phyloP scores from a whole-genome alignment of 129 eudicot species.

The Artemisia tridentata region DNA sequence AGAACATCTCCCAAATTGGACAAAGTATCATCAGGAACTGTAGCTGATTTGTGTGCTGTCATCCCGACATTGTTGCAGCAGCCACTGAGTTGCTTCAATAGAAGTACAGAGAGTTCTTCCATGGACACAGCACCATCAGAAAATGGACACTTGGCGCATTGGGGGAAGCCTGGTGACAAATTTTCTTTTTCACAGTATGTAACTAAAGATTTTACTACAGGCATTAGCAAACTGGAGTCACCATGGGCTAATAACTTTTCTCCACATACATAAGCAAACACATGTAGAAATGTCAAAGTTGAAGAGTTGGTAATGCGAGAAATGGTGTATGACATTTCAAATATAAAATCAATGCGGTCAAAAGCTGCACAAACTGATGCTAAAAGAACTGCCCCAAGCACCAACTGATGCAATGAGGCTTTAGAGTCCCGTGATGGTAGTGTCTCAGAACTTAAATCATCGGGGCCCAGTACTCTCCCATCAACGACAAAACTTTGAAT shows the following conservation, averaged over 20 bases:
- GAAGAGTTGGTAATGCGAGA: slow-evolving; percentile 34
- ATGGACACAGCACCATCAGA: slow-evolving; percentile 45
- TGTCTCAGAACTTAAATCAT: slow-evolving; percentile 28
- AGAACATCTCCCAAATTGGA: slow-evolving; percentile 50
- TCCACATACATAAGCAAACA: slow-evolving; percentile 66
- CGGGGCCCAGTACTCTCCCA: slow-evolving; percentile 37
- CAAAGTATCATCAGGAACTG: slow-evolving; percentile 28
- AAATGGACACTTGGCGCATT: slow-evolving; percentile 72
- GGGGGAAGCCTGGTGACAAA: slow-evolving; percentile 31
- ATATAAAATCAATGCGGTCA: slow-evolving; percentile 61
- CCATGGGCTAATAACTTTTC: slow-evolving; percentile 40
- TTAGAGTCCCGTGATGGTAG: slow-evolving; percentile 22
- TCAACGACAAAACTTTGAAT: slow-evolving; percentile 54
- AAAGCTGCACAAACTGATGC: slow-evolving; percentile 62
- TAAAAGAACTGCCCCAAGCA: slow-evolving; percentile 51
- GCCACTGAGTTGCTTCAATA: slow-evolving; percentile 42
- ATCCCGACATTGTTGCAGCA: slow-evolving; percentile 14
- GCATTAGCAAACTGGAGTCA: slow-evolving; percentile 43
- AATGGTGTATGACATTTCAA: slow-evolving; percentile 60
- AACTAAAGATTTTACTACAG: slow-evolving; percentile 63
- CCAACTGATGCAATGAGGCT: slow-evolving; percentile 50
- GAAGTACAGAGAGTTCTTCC: slow-evolving; percentile 45
- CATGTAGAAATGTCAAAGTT: slow-evolving; percentile 55
- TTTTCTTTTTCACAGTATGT: slow-evolving; percentile 44
- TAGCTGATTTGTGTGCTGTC: slow-evolving; percentile 10